Evolutionary conservation across 192 early-diverging fungal genomes (phyloP), one percentile per base, ranked within the genome.

Genomic region (Paraglomus occultum): DNA sequence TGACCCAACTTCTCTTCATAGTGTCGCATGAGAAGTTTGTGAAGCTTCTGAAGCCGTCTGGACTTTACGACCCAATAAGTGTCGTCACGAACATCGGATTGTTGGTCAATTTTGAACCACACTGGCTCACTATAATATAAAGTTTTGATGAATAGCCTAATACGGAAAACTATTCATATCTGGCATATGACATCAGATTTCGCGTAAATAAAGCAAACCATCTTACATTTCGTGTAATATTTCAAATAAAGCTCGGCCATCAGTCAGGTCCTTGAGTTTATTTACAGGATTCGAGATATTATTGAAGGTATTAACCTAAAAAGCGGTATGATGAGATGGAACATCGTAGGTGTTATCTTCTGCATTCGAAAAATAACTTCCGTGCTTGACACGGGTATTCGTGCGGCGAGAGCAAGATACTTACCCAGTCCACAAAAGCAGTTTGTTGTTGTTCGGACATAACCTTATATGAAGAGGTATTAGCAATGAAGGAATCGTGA

Each of bases 11-110:
- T 87, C 47, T 97, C 93, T 40, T 95, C 93, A 55, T 94, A 94
- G 83, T 92, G 96, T 20, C 85, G 77, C 2, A 85, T 86, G 43
- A 97, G 72, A 8, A 97, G 86, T 61, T 89, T 90, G 79, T 95
- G 86, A 43, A 96, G 82, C 74, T 91, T 92, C 74, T 96, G 96
- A 14, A 98, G 85, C 62, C 92, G 92, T 79, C 95, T 96, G 75
- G 94, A 90, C 71, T 91, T 91, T 43, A 94, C 74, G 2, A 99
- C 93, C 97, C 97, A 99, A 31, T 31, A n/a, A 83, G 95, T 97
- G 76, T 93, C 91, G 51, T 88, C 91, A 7, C 86, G 83, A 57
- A 92, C 90, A 10, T 85, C 78, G 1, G 86, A 80, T 8, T 87
- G 84, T 43, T 86, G 81, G 31, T 31, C 31, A 12, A 84, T 73